Evolutionary conservation across 345 rosid genomes (phyloP).

Genomic region (Gossypium stocksii): DNA sequence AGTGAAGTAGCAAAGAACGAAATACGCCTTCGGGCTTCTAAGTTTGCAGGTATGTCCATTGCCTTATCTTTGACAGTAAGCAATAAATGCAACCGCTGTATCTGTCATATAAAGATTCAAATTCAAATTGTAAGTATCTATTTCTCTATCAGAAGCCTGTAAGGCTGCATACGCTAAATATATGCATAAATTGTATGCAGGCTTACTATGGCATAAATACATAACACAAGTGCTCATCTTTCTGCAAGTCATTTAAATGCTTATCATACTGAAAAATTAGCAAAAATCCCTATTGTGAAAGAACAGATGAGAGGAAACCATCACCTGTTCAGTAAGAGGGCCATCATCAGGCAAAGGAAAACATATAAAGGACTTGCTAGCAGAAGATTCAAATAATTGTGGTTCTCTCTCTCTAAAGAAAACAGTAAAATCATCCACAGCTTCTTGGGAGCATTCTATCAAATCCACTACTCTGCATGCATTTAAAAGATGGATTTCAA

Average conservation of each 20-base stretch:
- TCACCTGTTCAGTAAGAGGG: slow-evolving; percentile 72
- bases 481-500: slow-evolving; percentile 11
- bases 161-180: neutral
- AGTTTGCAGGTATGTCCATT: slow-evolving; percentile 79
- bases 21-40: slow-evolving; percentile 83
- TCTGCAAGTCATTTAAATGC: neutral
- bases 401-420: slow-evolving; percentile 50
- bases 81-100: slow-evolving; percentile 68
- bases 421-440: slow-evolving; percentile 33
- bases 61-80: slow-evolving; percentile 80
- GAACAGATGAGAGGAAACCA: neutral
- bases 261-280: neutral
- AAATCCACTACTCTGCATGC: slow-evolving; percentile 50
- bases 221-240: neutral
- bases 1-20: slow-evolving; percentile 96
- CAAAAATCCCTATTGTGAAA: neutral
- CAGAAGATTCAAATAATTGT: slow-evolving; percentile 62
- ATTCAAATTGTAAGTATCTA: slow-evolving; percentile 19
- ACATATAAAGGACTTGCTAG: slow-evolving; percentile 45
- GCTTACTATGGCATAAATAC: neutral
- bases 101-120: slow-evolving; percentile 44
- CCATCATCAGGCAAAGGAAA: slow-evolving; percentile 78
- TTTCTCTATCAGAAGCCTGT: neutral
- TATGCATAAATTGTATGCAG: neutral
- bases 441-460: slow-evolving; percentile 30